phyloP scores from a whole-genome alignment of 2,329 filamentous ascomycete species.

The Pseudocercospora cruenta region DNA sequence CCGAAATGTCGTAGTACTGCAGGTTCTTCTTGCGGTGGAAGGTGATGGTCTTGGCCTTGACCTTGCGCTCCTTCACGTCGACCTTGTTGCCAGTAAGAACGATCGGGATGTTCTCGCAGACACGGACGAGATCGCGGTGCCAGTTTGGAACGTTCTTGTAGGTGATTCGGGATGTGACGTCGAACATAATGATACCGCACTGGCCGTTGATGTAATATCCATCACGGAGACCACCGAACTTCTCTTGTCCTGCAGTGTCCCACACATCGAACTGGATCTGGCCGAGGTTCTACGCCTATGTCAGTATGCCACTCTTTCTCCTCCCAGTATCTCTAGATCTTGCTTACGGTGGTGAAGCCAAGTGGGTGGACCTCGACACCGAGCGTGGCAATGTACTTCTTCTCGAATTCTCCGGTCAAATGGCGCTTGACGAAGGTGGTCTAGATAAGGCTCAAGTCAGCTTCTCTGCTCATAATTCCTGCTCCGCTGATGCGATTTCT shows the following conservation, averaged over 20 bases:
- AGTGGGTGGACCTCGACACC: slow-evolving; percentile 99
- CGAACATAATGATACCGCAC: slow-evolving; percentile 99
- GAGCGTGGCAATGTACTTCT: slow-evolving; percentile 99
- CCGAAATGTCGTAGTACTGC: slow-evolving; percentile 99
- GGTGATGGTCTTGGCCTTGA: slow-evolving; percentile 99
- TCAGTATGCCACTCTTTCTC: slow-evolving; percentile 3
- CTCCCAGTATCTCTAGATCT: slow-evolving; percentile 24
- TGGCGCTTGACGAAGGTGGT: slow-evolving; percentile 99
- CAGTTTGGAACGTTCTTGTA: slow-evolving; percentile 99
- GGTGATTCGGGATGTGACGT: slow-evolving; percentile 98
- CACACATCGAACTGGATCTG: slow-evolving; percentile 98
- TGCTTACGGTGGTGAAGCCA: slow-evolving; percentile 90
- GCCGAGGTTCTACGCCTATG: slow-evolving; percentile 72
- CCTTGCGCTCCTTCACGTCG: slow-evolving; percentile 99
- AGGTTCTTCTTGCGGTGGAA: slow-evolving; percentile 99
- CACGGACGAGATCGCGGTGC: slow-evolving; percentile 98
- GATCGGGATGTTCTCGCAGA: slow-evolving; percentile 99
- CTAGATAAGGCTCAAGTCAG: slow-evolving; percentile 52
- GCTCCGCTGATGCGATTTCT: background rate
- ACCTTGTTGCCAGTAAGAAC: slow-evolving; percentile 99
- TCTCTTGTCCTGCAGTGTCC: slow-evolving; percentile 99
- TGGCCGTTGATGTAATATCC: slow-evolving; percentile 99
- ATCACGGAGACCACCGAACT: slow-evolving; percentile 98
- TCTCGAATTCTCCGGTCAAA: slow-evolving; percentile 99
- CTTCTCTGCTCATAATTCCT: background rate